Conservation (phyloP, 2,329 filamentous ascomycete genomes). For the Fusarium protoensiforme region DNA sequence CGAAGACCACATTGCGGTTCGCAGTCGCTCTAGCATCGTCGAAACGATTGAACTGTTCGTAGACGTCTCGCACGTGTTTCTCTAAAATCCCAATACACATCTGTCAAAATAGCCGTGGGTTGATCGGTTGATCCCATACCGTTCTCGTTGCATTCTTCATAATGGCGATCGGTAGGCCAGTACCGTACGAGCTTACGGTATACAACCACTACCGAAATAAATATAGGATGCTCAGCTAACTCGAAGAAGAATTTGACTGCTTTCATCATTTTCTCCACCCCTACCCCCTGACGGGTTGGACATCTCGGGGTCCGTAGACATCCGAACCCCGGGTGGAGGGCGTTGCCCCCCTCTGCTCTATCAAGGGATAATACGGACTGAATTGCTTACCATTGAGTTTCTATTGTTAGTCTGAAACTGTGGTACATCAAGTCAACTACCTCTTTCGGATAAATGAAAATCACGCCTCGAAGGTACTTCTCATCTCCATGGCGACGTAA, state of each 20-base stretch:
- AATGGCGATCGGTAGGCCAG: background rate
- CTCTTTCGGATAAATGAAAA: background rate
- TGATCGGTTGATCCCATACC: too few relatives aligned
- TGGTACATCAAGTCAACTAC: background rate
- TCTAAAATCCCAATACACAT: too few relatives aligned
- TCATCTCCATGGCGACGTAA: background rate
- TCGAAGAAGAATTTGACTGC: background rate
- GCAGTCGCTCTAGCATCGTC: too few relatives aligned
- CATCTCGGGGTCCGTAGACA: background rate
- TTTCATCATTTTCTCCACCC: background rate
- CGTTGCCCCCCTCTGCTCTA: too few relatives aligned
- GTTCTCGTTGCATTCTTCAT: too few relatives aligned
- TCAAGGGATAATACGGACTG: background rate
- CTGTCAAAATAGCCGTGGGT: too few relatives aligned
- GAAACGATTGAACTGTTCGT: too few relatives aligned
- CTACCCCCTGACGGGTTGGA: background rate
- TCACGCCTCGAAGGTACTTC: background rate
- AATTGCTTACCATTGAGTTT: background rate
- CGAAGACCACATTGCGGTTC: too few relatives aligned
- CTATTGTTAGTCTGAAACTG: background rate
- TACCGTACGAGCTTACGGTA: background rate
- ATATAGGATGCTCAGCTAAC: background rate
- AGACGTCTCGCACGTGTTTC: too few relatives aligned
- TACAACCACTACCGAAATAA: background rate
- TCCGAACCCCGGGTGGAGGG: background rate